Base-by-base conservation (phyloP, 2,329 filamentous ascomycete genomes). In the Bisporella sp. region DNA sequence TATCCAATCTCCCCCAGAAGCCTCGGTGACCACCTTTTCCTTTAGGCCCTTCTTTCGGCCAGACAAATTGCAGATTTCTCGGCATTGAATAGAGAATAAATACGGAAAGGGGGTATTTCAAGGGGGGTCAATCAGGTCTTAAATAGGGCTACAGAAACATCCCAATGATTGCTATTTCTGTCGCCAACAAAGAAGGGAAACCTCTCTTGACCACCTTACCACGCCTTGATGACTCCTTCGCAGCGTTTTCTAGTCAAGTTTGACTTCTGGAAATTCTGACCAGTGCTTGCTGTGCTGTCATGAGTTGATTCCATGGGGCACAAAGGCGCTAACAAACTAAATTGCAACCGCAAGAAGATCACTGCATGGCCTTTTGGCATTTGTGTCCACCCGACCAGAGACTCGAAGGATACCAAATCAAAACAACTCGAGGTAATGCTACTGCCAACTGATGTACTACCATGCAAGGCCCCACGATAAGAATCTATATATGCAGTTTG, bases 1-100 rank as follows among this genome's bases (percentile, higher is more conserved):
- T 67, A 21, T 61, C 59, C 21, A 72, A 43, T 21, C 62, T 47
- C 11, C 60, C 54, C 31, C 57, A 58, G 35, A 62, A 62, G 4
- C 62, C 62, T 30, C 62, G 56, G 41, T 49, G 55, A 12, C 53
- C 52, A 47, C 51, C 51, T 30, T 49, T 45, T 8, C 62, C 61
- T 45, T 56, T 59, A 5, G 44, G 52, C 1, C 58, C 59, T 54
- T 63, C 63, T 50, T 63, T 64, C 4, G 59, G 63, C 61, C 63
- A 65, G 28, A 64, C 59, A 40, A 62, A 58, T 42, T 58, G 55
- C 11, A 58, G 45, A 9, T 54, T 53, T 29, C 47, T 49, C 13
- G 32, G 35, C 29, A 31, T 31, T 9, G 21, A 5, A 1, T 50
- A 12, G 6, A 0, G 2, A 40, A 41, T 6, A 4, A 13, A 41